Evolutionary conservation across 257 asterid species (phyloP), one percentile per base, ranked within the genome.

Genomic region (Cordia subcordata): DNA sequence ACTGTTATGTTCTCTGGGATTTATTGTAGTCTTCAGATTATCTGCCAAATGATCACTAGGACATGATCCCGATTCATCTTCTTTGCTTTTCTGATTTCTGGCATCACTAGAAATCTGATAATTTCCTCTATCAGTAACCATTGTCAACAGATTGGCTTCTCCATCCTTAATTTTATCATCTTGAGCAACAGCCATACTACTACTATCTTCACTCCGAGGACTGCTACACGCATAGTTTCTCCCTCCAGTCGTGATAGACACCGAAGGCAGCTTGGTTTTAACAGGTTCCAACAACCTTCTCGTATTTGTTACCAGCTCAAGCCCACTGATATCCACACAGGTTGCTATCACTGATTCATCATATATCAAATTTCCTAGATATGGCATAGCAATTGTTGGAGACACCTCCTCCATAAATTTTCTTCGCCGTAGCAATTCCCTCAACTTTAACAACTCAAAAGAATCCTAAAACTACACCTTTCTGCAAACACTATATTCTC

Each of bases 341-440:
- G 69, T 68, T n/a, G 85, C 56, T 11, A 73, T 69, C 18, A 76
- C 64, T 0, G 82, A 70, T 57, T 82, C 85, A 56, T 85, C 94
- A 19, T 37, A 51, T 21, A 82, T 72, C 75, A 80, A 42, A 65
- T 68, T 76, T 57, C 81, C 81, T 42, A 77, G 76, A 53, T 63
- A 79, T 32, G 81, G 77, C 57, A 74, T 70, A 63, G 69, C 71
- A 70, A 75, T 65, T 15, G 75, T 38, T 63, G 75, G 73, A 52
- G 73, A 67, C 39, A 55, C 45, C 68, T 73, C 83, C 74, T 69
- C 81, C 88, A 79, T 64, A 78, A 76, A 65, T 49, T 53, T 32
- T 20, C 51, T 38, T 11, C 3, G 4, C 10, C 15, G 4, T 10
- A 14, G 47, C 12, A 42, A 11, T 10, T 11, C 47, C 15, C 15